Evolutionary conservation across 768 basidiomycete genomes (phyloP).

Genomic region (Exidia glandulosa): DNA sequence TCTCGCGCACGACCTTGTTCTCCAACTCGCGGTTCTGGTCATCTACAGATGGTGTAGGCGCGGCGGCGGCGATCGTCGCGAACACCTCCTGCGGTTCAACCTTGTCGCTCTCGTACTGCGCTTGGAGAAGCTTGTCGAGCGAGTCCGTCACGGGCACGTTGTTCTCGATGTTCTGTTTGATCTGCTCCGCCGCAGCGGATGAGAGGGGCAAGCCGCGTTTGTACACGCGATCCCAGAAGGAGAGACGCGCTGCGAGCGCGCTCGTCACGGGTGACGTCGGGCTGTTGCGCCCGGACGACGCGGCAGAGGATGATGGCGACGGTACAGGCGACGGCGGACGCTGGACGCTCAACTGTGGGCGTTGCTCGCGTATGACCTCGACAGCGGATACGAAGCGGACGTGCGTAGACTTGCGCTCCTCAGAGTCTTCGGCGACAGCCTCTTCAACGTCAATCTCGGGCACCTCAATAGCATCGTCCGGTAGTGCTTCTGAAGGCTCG

Average conservation of each 20-base stretch:
- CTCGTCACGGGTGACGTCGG: constrained; percentile 43
- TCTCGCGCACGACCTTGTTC: constrained; percentile 70
- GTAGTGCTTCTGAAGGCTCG: background rate
- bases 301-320: too few relatives aligned
- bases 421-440: background rate
- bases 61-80: constrained; percentile 43
- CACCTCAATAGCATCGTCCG: background rate
- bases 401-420: background rate
- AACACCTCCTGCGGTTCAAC: constrained; percentile 44
- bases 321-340: constrained; percentile 13
- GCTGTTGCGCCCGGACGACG: constrained; percentile 35
- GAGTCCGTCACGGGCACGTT: background rate
- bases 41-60: constrained; percentile 55
- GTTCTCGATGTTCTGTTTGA: background rate
- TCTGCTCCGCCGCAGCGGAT: constrained; percentile 6
- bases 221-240: constrained; percentile 63
- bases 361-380: constrained; percentile 1
- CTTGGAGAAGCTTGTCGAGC: constrained; percentile 2
- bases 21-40: constrained; percentile 70
- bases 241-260: constrained; percentile 51
- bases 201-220: constrained; percentile 16
- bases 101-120: constrained; percentile 10
- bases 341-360: constrained; percentile 5
- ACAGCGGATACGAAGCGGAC: background rate
- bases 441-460: background rate